Evolutionary conservation across 2,329 filamentous ascomycete species (phyloP), one percentile per base, ranked within the genome.

Genomic region (Monosporascus sp.): DNA sequence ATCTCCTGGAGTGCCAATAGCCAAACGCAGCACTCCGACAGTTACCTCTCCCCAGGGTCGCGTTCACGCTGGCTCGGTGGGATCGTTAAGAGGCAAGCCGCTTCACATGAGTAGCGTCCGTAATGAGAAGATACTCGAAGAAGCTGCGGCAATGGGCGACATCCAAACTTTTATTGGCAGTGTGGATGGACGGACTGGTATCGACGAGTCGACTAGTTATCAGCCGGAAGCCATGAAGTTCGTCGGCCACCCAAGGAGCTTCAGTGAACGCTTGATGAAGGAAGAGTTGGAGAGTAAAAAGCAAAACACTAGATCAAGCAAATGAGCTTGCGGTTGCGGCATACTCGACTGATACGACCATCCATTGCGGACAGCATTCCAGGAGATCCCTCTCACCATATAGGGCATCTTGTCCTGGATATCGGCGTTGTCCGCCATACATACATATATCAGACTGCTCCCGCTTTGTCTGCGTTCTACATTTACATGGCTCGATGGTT

Each of bases 81-180:
- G 79, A 3, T 82, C 79, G n/a, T 81, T 80, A 59, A 79, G 75
- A 60, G 79, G 79, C 44, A 72, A 72, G 20, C 72, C 79, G 15
- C 75, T 83, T 47, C 70, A 73, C 37, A 79, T 82, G 68, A 74
- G 76, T 2, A 70, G 82, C 15, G 73, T 83, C 46, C 73, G 72
- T 47, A 72, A 78, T 48, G 71, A 76, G 8, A 72, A 77, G 22
- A 51, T 82, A 1, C 74, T 79, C 52, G 76, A 74, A 24, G 70
- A 72, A 58, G 78, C 78, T 2, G 74, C 71, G 11, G 73, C 74
- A 11, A 65, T 80, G 49, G 77, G 78, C 38, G 70, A 76, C 18
- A 66, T 81, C 47, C 73, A 70, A 55, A 74, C 71, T 22, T 81
- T 81, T 62, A 76, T 82, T 8, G 80, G 79, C 2, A 78, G 78